A percentile compares a stretch with the other conserved stretches of the same genome.
phyloP scores from a whole-genome alignment of 768 basidiomycete species.

The Auricularia sp. region DNA sequence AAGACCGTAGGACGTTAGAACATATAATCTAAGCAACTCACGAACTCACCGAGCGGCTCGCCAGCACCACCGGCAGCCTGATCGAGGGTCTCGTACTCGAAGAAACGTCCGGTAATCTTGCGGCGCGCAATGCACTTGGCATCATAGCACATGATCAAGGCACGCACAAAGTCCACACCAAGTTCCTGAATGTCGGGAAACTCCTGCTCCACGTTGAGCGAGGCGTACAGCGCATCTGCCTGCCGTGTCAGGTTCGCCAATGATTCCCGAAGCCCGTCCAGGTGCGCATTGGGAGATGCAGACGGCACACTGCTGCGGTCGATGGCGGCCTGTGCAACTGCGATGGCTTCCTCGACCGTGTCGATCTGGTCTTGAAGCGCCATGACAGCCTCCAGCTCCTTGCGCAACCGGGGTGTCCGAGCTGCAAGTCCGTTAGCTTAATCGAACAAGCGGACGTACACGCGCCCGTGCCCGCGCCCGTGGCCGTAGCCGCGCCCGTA shows the following conservation, averaged over 20 bases:
- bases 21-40: neutral
- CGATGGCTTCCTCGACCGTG: constrained; percentile 11
- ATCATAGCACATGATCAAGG: constrained; percentile 25
- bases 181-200: constrained; percentile 25
- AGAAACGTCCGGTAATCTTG: constrained; percentile 23
- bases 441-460: no score
- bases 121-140: constrained; percentile 31
- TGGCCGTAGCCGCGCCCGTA: neutral
- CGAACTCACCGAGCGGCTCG: constrained; percentile 10
- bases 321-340: no score
- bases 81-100: constrained; percentile 29
- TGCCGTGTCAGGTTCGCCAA: constrained; percentile 15
- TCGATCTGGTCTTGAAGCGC: constrained; percentile 21
- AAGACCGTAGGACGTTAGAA: no score
- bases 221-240: constrained; percentile 24
- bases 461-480: no score
- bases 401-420: constrained; percentile 16
- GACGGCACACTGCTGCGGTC: no score
- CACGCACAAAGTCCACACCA: constrained; percentile 20
- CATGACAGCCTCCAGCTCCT: constrained; percentile 23
- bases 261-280: constrained; percentile 14
- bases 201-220: constrained; percentile 22
- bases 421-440: neutral
- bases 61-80: constrained; percentile 20
- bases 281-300: constrained; percentile 5